These are phyloP conservation scores for Pleurotus tuber-regium DNA, from an alignment of 768 basidiomycete species.

Conservation along the genomic window DNA sequence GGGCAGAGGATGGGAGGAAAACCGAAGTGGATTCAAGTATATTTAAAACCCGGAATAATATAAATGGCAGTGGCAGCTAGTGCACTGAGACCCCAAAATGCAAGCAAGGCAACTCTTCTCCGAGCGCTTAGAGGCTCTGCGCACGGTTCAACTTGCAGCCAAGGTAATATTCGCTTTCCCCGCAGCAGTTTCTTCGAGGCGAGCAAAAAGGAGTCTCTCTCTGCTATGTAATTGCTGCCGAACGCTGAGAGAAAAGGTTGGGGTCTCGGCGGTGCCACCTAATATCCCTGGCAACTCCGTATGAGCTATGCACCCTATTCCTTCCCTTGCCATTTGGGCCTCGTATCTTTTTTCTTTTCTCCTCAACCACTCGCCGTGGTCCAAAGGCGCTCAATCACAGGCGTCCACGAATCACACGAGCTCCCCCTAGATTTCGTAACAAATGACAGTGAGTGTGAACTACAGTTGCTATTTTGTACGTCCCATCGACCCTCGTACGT, in stretches of 20 bases:
- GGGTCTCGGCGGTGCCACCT: conserved; percentile 4
- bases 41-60: conserved; percentile 9
- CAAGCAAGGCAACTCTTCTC: too few species aligned
- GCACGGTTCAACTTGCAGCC: too few species aligned
- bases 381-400: conserved; percentile 6
- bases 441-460: background rate
- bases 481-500: conserved; percentile 6
- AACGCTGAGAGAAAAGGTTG: background rate
- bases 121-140: conserved; percentile 9
- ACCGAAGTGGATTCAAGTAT: conserved; percentile 9
- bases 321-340: too few species aligned
- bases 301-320: background rate
- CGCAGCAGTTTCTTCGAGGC: too few species aligned
- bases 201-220: too few species aligned
- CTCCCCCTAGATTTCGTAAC: background rate
- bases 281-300: background rate
- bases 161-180: too few species aligned
- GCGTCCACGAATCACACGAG: conserved; percentile 9
- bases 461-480: background rate
- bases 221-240: background rate
- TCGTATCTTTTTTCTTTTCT: background rate
- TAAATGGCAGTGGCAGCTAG: conserved; percentile 9
- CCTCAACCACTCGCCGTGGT: background rate
- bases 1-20: conserved; percentile 11
- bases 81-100: conserved; percentile 1